These are phyloP conservation scores for Chlorociboria aeruginascens DNA, from an alignment of 495 filamentous ascomycete species.

Conservation along the genomic window DNA sequence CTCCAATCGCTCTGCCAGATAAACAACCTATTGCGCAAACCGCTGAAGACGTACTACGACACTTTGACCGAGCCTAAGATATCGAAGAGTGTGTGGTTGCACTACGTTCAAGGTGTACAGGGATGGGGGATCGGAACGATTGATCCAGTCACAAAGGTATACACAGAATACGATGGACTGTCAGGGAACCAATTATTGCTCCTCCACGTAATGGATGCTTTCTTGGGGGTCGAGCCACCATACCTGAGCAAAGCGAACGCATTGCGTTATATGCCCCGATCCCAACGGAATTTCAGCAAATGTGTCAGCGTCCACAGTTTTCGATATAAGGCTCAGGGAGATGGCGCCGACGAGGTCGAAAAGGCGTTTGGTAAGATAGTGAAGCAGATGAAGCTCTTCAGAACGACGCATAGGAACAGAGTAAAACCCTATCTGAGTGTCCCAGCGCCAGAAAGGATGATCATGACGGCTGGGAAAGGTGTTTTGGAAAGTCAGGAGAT, in stretches of 20 bases:
- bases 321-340: not conserved
- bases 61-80: constrained; percentile 10
- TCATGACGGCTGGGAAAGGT: constrained; percentile 34
- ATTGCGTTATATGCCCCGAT: not conserved
- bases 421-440: constrained; percentile 25
- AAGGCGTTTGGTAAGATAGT: constrained; percentile 18
- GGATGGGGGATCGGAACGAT: constrained; percentile 26
- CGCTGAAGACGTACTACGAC: not conserved
- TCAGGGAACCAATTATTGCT: constrained; percentile 31
- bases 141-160: constrained; percentile 19
- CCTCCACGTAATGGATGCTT: constrained; percentile 32
- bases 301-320: not conserved
- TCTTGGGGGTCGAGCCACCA: constrained; percentile 25
- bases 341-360: not conserved
- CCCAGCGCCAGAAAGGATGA: constrained; percentile 29
- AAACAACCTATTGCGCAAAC: not conserved
- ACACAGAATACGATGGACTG: constrained; percentile 30
- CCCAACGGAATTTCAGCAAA: not conserved
- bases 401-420: constrained; percentile 26
- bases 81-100: constrained; percentile 23
- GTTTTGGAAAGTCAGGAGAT: constrained; percentile 18
- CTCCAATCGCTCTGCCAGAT: not conserved
- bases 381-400: constrained; percentile 28
- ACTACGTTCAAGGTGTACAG: constrained; percentile 30
- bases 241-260: constrained; percentile 22